Evolutionary conservation across 2,329 filamentous ascomycete species (phyloP).

Genomic region (Hymenoscyphus repandus): DNA sequence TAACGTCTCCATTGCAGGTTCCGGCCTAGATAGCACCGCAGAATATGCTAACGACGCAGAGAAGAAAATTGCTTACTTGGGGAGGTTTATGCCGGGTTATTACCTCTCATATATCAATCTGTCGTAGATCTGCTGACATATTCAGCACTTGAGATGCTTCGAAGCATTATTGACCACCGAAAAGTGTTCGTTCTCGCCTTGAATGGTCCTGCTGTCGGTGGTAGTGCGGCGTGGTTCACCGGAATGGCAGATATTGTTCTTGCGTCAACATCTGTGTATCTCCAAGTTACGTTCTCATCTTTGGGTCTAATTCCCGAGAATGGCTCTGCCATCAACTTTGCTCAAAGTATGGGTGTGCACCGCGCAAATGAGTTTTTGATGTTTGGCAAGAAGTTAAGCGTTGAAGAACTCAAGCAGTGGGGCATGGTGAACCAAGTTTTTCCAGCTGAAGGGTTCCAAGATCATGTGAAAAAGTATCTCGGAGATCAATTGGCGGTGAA

Average conservation of each 20-base stretch:
- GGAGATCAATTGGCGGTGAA: conserved; percentile 39
- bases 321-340: conserved; percentile 40
- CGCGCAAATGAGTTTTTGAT: conserved; percentile 47
- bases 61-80: conserved; percentile 25
- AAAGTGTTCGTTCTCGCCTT: conserved; percentile 46
- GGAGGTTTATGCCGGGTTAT: conserved; percentile 17
- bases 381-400: conserved; percentile 42
- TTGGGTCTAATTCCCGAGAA: conserved; percentile 45
- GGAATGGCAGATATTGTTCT: conserved; percentile 45
- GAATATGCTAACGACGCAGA: conserved; percentile 19
- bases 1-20: conserved; percentile 1
- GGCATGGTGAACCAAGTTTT: conserved; percentile 44
- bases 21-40: conserved; percentile 8
- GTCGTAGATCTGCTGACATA: conserved; percentile 1
- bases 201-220: conserved; percentile 45
- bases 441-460: conserved; percentile 36
- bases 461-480: conserved; percentile 37
- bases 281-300: conserved; percentile 44
- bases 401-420: conserved; percentile 37
- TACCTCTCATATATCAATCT: neutral
- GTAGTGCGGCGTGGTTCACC: conserved; percentile 45
- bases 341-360: conserved; percentile 43
- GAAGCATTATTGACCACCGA: conserved; percentile 43
- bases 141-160: conserved; percentile 34
- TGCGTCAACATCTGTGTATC: conserved; percentile 38